These are phyloP conservation scores for Castanea mollissima DNA, from an alignment of 306 rosid species.

Conservation along the genomic window DNA sequence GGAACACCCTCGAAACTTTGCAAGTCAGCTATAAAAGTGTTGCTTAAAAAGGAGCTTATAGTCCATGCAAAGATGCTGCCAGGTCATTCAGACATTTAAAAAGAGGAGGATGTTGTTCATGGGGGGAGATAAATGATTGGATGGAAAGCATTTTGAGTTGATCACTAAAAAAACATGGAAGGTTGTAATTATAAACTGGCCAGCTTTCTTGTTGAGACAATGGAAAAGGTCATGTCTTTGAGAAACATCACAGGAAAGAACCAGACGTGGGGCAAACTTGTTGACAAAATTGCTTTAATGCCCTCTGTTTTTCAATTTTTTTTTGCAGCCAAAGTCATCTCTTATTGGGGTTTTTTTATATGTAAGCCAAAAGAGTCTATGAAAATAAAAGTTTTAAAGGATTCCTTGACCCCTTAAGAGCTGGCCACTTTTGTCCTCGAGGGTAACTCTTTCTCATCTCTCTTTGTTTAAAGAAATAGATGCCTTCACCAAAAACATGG, in stretches of 20 bases:
- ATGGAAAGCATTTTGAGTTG: slow-evolving; percentile 48
- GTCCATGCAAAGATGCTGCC: slow-evolving; percentile 89
- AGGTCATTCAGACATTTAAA: slow-evolving; percentile 65
- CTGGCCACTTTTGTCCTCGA: slow-evolving; percentile 68
- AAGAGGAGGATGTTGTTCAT: slow-evolving; percentile 51
- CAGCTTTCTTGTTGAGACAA: slow-evolving; percentile 38
- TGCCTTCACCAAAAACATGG: slow-evolving; percentile 30
- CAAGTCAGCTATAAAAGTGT: slow-evolving; percentile 32
- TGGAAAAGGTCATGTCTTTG: slow-evolving; percentile 26
- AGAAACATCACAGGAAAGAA: slow-evolving; percentile 18
- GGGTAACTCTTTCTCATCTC: slow-evolving; percentile 41
- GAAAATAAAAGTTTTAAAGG: slow-evolving; percentile 33
- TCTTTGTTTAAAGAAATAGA: slow-evolving; percentile 23
- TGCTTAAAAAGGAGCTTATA: slow-evolving; percentile 54
- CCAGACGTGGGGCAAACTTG: slow-evolving; percentile 44
- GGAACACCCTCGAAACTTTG: slow-evolving; percentile 15
- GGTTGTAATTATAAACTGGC: slow-evolving; percentile 51
- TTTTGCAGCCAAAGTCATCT: slow-evolving; percentile 30
- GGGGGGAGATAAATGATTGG: slow-evolving; percentile 87
- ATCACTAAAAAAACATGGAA: slow-evolving; percentile 36
- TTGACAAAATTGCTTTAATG: slow-evolving; percentile 32
- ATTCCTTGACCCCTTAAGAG: slow-evolving; percentile 52
- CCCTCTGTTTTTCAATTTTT: slow-evolving; percentile 2
- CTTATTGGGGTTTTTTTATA: slow-evolving; percentile 26
- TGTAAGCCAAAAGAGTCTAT: not conserved